phyloP scores from a whole-genome alignment of 331 rosid species.

The Telfairia occidentalis region DNA sequence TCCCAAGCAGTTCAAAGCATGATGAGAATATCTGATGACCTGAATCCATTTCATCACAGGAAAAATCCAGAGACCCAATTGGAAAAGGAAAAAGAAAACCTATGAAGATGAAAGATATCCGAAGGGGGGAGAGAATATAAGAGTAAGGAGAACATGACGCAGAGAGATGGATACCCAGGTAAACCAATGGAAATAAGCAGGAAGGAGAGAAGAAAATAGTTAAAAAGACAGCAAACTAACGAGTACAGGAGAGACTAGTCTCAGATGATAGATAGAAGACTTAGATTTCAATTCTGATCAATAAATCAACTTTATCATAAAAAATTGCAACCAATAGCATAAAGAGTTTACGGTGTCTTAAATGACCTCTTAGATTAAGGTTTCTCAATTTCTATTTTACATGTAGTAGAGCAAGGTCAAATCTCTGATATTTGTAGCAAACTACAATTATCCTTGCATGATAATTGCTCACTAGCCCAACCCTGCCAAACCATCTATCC shows the following conservation, averaged over 20 bases:
- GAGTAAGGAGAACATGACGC: not conserved
- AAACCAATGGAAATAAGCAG: not conserved
- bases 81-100: not conserved
- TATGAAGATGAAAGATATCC: not conserved
- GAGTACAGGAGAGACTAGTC: not conserved
- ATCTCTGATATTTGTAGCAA: not conserved
- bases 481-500: not conserved
- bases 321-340: not conserved
- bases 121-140: not conserved
- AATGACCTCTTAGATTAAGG: not conserved
- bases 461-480: not conserved
- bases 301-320: not conserved
- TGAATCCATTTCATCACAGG: constrained; percentile 35
- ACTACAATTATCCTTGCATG: not conserved
- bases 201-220: not conserved
- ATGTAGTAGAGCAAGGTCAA: not conserved
- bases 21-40: constrained; percentile 75
- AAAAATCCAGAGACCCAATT: constrained; percentile 5
- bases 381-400: not conserved
- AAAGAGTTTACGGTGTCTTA: not conserved
- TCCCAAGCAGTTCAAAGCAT: constrained; percentile 60
- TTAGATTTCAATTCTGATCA: not conserved
- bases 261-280: not conserved
- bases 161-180: not conserved
- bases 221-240: not conserved